phyloP scores from a whole-genome alignment of 768 basidiomycete species.

The Phanerodontia chrysosporium region DNA sequence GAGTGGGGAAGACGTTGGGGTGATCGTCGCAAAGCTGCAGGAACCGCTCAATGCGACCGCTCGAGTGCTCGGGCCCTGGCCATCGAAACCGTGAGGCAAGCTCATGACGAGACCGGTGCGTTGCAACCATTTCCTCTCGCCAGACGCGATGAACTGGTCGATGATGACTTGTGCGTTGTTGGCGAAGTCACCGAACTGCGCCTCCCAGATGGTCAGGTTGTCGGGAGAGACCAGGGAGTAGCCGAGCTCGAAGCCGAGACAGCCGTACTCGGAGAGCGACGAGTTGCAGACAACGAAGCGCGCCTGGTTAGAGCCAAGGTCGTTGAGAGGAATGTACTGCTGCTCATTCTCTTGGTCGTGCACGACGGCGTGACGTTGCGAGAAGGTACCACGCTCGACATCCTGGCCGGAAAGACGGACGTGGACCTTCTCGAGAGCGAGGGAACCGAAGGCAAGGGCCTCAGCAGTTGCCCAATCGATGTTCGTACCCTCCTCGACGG shows the following conservation, averaged over 20 bases:
- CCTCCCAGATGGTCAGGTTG: constrained; percentile 94
- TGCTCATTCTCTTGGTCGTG: constrained; percentile 93
- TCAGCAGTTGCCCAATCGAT: constrained; percentile 99
- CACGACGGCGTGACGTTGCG: constrained; percentile 94
- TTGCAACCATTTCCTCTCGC: constrained; percentile 97
- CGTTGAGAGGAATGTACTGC: constrained; percentile 86
- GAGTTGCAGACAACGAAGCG: constrained; percentile 96
- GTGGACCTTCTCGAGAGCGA: constrained; percentile 90
- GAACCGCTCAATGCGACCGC: constrained; percentile 93
- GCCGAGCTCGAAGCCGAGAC: constrained; percentile 95
- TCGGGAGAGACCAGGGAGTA: constrained; percentile 97
- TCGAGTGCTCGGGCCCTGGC: constrained; percentile 99
- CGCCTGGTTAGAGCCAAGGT: constrained; percentile 86
- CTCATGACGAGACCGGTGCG: constrained; percentile 85
- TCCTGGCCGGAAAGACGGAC: constrained; percentile 97
- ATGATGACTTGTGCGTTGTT: constrained; percentile 98
- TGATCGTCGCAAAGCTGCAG: constrained; percentile 98
- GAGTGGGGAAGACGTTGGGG: constrained; percentile 83
- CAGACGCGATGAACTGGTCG: constrained; percentile 97
- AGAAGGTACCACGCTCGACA: constrained; percentile 98
- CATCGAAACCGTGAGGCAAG: constrained; percentile 95
- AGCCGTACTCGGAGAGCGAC: constrained; percentile 90
- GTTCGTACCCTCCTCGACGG: constrained; percentile 83
- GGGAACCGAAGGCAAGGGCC: constrained; percentile 91
- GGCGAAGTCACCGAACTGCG: constrained; percentile 97